Percentiles rank a stretch among this genome's conserved stretches.
These are phyloP conservation scores for Mycena chlorophos DNA, from an alignment of 768 basidiomycete genomes.

Conservation along the genomic window DNA sequence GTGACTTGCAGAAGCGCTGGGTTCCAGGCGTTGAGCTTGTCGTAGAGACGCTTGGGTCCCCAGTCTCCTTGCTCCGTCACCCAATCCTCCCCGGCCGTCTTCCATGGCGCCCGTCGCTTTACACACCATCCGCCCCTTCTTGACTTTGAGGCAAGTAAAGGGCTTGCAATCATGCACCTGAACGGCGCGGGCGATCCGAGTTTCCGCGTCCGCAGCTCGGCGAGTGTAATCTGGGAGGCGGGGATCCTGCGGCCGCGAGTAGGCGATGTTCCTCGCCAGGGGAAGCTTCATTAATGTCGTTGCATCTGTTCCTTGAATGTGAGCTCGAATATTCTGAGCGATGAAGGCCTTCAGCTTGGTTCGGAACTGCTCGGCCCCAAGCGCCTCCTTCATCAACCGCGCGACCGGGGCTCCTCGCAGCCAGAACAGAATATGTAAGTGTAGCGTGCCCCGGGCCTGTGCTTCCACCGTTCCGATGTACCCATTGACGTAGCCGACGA, in stretches of 20 bases:
- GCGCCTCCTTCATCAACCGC: constrained; percentile 17
- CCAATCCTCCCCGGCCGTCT: constrained; percentile 22
- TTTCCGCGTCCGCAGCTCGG: constrained; percentile 16
- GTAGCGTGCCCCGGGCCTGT: constrained; percentile 43
- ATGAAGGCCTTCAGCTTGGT: constrained; percentile 31
- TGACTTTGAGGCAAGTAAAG: constrained; percentile 22
- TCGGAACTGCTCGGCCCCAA: constrained; percentile 31
- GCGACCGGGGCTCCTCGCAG: constrained; percentile 30
- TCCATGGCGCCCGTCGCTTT: constrained; percentile 37
- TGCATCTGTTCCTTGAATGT: constrained; percentile 24
- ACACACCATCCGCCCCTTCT: constrained; percentile 27
- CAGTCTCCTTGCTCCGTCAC: constrained; percentile 30
- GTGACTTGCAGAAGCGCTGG: constrained; percentile 25
- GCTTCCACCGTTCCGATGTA: constrained; percentile 42
- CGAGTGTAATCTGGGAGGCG: constrained; percentile 12
- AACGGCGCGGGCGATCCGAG: constrained; percentile 22
- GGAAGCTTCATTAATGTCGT: constrained; percentile 19
- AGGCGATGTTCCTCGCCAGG: constrained; percentile 28
- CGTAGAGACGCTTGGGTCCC: constrained; percentile 25
- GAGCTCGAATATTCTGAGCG: constrained; percentile 29
- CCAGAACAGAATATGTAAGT: constrained; percentile 43
- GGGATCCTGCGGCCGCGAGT: constrained; percentile 38
- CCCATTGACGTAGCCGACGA: constrained; percentile 31
- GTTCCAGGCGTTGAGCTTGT: constrained; percentile 31
- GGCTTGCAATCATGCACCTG: constrained; percentile 37